Evolutionary conservation across 306 rosid species (phyloP), one percentile per base, ranked within the genome.

Genomic region (Notholithocarpus densiflorus): DNA sequence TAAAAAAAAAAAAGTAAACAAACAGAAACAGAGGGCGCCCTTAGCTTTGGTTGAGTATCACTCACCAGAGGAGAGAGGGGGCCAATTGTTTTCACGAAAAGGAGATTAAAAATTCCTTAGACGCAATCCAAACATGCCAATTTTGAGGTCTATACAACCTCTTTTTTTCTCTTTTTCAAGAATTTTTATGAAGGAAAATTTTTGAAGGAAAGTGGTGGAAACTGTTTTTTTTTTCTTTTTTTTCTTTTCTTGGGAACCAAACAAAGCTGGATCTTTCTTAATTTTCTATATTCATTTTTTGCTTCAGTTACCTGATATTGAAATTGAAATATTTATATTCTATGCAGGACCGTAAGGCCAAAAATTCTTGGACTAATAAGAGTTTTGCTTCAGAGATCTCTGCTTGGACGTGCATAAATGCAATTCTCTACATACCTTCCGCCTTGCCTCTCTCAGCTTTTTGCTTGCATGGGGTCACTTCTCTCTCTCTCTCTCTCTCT

Each of bases 391-490:
- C 48, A 26, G 52, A 78, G 78, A 76, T 86, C 84, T 87, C 75
- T 80, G 61, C 71, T 79, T 66, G 75, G 74, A 81, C 40, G 56
- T 61, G 26, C 68, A 72, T 92, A 82, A 82, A 92, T 94, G 96
- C 89, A 82, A 70, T 65, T 76, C 87, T 78, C 77, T 78, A 37
- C 84, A 71, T 84, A 77, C 81, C 69, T 86, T 84, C 97, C 88
- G 40, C 82, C 91, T 77, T 89, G 92, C 89, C 71, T 88, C 87
- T 87, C 62, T 76, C 84, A 74, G 76, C 78, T 90, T 86, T 75
- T 92, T 81, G 66, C 88, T 3, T 84, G 91, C 88, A 83, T 92
- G 92, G 94, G 97, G 98, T 94, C 74, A 89, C 86, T 85, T 80
- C 19, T 75, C 81, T 77, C 32, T 82, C 75, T 74, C 31, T 75